Base-by-base conservation (phyloP, 768 basidiomycete genomes). In the Mycena epipterygia region DNA sequence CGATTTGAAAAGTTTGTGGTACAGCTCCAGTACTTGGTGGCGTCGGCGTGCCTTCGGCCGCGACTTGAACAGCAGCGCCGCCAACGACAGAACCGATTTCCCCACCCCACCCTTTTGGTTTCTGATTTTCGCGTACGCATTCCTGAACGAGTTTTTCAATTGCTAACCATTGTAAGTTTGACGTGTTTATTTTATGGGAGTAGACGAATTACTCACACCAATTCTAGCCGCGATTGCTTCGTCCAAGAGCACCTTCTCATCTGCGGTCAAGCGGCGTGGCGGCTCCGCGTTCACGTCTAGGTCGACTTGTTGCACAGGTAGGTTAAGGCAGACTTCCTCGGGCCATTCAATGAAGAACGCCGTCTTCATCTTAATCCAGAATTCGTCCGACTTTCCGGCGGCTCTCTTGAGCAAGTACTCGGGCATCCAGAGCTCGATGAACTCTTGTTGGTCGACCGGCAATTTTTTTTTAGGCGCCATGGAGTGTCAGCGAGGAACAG, bases 11-110 rank as follows among this genome's bases (percentile, higher is more conserved):
- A 27, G 1, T 21, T 48, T 57, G 21, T 56, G 55, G 27, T 37
- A 58, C 2, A 66, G 33, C 32, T 66, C 64, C 17, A 66, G 64
- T 7, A 66, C 64, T 27, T 66, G 64, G 56, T 58, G 64, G 27
- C 56, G 64, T 3, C 64, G 53, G 4, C 37, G 44, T 2, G 44
- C 32, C 16, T 66, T 66, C 1, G 64, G 55, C 5, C 17, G 37
- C 21, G n/a, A 13, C 21, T 66, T 66, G 56, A 66, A 66, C 19
- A 57, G 46, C 7, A 29, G 27, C 1, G 35, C 42, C 3, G 64
- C 64, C 6, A 66, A 23, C 3, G 55, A 57, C 0, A n/a, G 17
- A 19, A n/a, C 8, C n/a, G 53, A 46, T 7, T 37, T 25, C 3
- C 17, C 12, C 7, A 42, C 23, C 12, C 53, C 64, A 5, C 64